Percentiles rank a stretch among this genome's conserved stretches.
Evolutionary conservation across 208 protist species (phyloP).

Genomic region (Crithidia sp.): DNA sequence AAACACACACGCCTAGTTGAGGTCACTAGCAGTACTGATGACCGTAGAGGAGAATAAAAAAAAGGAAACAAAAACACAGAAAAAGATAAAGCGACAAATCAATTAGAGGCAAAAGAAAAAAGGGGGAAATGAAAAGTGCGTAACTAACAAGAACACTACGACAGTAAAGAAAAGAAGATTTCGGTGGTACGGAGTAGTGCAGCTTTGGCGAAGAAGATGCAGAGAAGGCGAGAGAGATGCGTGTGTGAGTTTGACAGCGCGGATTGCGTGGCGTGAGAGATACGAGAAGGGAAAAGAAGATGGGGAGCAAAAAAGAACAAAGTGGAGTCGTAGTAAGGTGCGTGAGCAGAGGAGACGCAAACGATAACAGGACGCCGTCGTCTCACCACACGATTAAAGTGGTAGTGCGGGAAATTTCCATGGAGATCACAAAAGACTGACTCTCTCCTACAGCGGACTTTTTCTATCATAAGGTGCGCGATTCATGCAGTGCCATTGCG

Average conservation of each 20-base stretch:
- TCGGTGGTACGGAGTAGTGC: not conserved
- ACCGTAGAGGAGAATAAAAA: conserved; percentile 1
- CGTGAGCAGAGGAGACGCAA: too few species aligned
- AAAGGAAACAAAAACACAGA: conserved; percentile 13
- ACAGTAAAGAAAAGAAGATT: conserved; percentile 6
- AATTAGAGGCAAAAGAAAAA: conserved; percentile 18
- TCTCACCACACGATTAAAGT: too few species aligned
- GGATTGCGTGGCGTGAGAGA: too few species aligned
- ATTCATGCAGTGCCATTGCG: too few species aligned
- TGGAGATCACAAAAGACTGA: too few species aligned
- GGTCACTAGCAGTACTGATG: conserved; percentile 5
- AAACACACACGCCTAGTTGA: not conserved
- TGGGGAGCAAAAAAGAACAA: not conserved
- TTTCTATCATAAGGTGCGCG: too few species aligned
- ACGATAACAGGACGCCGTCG: too few species aligned
- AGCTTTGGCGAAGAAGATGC: not conserved
- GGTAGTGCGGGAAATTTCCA: too few species aligned
- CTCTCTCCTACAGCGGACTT: too few species aligned
- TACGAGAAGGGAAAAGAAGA: too few species aligned
- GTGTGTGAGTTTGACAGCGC: too few species aligned
- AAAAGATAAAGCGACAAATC: conserved; percentile 7
- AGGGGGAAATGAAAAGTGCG: not conserved
- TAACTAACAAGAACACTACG: not conserved
- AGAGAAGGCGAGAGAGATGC: not conserved
- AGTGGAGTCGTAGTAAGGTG: too few species aligned